Conservation (phyloP, 2,329 filamentous ascomycete genomes). For the Sclerotinia trifoliorum region DNA sequence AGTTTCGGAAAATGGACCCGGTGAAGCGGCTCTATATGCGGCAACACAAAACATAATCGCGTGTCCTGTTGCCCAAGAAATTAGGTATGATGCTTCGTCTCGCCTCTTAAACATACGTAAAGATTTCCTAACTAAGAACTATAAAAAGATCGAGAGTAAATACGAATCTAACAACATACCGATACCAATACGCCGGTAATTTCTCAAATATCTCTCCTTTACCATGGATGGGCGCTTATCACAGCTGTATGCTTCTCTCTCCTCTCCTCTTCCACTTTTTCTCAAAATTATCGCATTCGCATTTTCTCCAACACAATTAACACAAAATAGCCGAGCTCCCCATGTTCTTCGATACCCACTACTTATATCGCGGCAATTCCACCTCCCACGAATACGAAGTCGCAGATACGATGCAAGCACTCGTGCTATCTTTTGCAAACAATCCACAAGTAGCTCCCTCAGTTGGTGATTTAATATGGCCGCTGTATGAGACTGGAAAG, state of each 20-base stretch:
- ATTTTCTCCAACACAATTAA: background rate
- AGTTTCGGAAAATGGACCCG: conserved; percentile 27
- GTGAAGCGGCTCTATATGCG: conserved; percentile 18
- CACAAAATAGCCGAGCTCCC: background rate
- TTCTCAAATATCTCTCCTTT: conserved; percentile 39
- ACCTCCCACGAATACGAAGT: conserved; percentile 6
- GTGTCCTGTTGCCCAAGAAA: conserved; percentile 27
- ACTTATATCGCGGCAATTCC: conserved; percentile 10
- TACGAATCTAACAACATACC: conserved; percentile 28
- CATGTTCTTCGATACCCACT: conserved; percentile 22
- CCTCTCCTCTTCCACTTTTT: too few relatives aligned
- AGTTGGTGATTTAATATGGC: background rate
- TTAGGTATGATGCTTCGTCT: conserved; percentile 13
- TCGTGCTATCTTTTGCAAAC: conserved; percentile 11
- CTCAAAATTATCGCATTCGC: too few relatives aligned
- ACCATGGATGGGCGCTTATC: conserved; percentile 38
- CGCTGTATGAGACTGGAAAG: background rate
- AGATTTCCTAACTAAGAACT: background rate
- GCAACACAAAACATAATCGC: conserved; percentile 21
- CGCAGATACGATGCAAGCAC: background rate
- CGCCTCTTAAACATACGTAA: background rate
- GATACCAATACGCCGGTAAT: conserved; percentile 40
- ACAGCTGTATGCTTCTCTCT: conserved; percentile 23
- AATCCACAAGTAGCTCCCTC: background rate
- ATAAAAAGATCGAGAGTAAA: conserved; percentile 17